Conservation (phyloP, 1,284 basidiomycete genomes). For the Omphalotus olearius region DNA sequence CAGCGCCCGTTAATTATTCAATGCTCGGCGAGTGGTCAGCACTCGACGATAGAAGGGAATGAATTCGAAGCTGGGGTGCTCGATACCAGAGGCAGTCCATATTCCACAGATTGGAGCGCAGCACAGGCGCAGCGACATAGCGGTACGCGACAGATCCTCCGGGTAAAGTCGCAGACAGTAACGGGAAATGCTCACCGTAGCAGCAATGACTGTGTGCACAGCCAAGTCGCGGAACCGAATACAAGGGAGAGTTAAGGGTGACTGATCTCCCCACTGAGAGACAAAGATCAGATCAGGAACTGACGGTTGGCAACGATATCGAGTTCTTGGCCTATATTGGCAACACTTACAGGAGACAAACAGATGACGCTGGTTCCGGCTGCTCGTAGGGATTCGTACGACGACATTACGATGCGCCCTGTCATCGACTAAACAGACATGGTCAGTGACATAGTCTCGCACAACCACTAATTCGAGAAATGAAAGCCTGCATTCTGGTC, state of each 20-base stretch:
- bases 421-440: conserved; percentile 48
- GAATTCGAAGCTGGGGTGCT: neutral
- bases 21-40: too few species aligned
- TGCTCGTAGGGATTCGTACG: conserved; percentile 57
- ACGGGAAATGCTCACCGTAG: conserved; percentile 39
- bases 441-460: neutral
- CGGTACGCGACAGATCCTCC: too few species aligned
- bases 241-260: conserved; percentile 59
- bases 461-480: neutral
- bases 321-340: neutral
- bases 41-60: neutral
- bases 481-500: neutral
- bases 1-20: too few species aligned
- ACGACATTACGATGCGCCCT: conserved; percentile 61
- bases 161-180: too few species aligned
- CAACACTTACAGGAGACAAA: conserved; percentile 53
- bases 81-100: too few species aligned
- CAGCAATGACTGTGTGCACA: conserved; percentile 56
- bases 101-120: too few species aligned
- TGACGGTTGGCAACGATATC: neutral
- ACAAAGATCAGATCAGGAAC: conserved; percentile 1
- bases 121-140: too few species aligned
- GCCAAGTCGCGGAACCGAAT: conserved; percentile 61
- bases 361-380: conserved; percentile 58
- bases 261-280: conserved; percentile 59